These are phyloP conservation scores for Jamesozyma gamospora DNA, from an alignment of 805 yeast species.

Conservation along the genomic window DNA sequence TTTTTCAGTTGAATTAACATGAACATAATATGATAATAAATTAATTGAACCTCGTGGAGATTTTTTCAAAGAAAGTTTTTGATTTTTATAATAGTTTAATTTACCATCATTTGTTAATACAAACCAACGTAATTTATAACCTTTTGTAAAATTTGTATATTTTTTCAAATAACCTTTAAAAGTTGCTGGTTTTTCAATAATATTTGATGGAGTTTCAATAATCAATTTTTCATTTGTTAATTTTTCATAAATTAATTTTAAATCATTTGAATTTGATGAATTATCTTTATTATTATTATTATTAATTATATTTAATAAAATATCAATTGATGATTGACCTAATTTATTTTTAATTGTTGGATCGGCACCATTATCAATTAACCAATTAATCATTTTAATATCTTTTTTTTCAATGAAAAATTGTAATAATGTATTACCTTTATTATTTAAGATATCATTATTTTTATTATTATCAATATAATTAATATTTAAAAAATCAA, in stretches of 20 bases:
- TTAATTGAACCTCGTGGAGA: slow-evolving; percentile 85
- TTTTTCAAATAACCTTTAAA: slow-evolving; percentile 86
- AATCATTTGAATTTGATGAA: slow-evolving; percentile 15
- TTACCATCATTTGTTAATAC: slow-evolving; percentile 72
- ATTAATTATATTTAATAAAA: slow-evolving; percentile 33
- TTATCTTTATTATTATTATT: not conserved
- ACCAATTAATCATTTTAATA: slow-evolving; percentile 75
- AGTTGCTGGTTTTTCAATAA: slow-evolving; percentile 57
- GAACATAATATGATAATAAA: slow-evolving; percentile 68
- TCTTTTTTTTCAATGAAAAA: slow-evolving; percentile 75
- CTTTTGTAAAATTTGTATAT: slow-evolving; percentile 96
- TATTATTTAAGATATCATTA: slow-evolving; percentile 64
- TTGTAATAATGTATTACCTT: slow-evolving; percentile 86
- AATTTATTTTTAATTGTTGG: slow-evolving; percentile 76
- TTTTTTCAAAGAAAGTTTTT: slow-evolving; percentile 66
- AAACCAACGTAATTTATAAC: slow-evolving; percentile 91
- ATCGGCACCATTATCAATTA: slow-evolving; percentile 85
- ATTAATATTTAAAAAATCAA: slow-evolving; percentile 75
- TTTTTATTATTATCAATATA: slow-evolving; percentile 1
- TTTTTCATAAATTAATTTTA: slow-evolving; percentile 55
- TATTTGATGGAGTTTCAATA: slow-evolving; percentile 33
- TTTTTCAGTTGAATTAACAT: slow-evolving; percentile 85
- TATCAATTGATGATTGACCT: slow-evolving; percentile 75
- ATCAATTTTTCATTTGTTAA: slow-evolving; percentile 72
- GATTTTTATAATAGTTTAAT: slow-evolving; percentile 80